Base-by-base conservation (phyloP, 192 early-diverging fungal species). In the Coemansia sp. region DNA sequence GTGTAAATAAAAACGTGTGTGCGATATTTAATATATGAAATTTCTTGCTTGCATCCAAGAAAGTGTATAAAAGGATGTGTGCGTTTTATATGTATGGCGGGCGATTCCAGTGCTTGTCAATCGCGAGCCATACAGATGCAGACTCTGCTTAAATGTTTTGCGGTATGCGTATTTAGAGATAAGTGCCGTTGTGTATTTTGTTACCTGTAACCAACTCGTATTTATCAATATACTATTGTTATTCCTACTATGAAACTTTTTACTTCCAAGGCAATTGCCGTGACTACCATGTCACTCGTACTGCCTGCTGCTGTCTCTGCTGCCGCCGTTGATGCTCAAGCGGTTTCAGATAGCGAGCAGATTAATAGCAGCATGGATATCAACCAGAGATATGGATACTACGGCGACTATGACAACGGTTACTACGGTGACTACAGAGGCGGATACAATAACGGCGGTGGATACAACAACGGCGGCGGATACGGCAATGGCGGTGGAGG, bases 381-480 rank as follows among this genome's bases (percentile, higher is more conserved):
- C 42, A 43, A 43, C 17, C 12, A 43, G 17, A 43, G 41, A 43
- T 43, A 54, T 40, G 53, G 53, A 38, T 54, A 54, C 53, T 9
- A 54, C 34, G 4, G 6, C 18, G 51, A 19, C 24, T 51, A 51
- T 11, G 49, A 24, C 13, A 51, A 51, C 21, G 45, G 45, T 3
- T 47, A 47, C 19, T 17, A 24, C 13, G 25, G 25, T 13, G 27
- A 24, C 49, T 27, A 51, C 49, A 27, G 49, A 2, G 25, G 33
- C 25, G 27, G 27, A 11, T 27, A 51, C 49, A 27, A 27, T 2
- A 15, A 51, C 52, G 37, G 18, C 37, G 11, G 22, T 19, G 52
- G 52, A 3, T 54, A 54, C 33, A 21, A 39, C 52, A 40, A 54
- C 52, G 33, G 33, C 13, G 15, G 34, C 12, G 49, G 49, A 27